Evolutionary conservation across 192 early-diverging fungal genomes (phyloP), one percentile per base, ranked within the genome.

Genomic region (Backusella westeae): DNA sequence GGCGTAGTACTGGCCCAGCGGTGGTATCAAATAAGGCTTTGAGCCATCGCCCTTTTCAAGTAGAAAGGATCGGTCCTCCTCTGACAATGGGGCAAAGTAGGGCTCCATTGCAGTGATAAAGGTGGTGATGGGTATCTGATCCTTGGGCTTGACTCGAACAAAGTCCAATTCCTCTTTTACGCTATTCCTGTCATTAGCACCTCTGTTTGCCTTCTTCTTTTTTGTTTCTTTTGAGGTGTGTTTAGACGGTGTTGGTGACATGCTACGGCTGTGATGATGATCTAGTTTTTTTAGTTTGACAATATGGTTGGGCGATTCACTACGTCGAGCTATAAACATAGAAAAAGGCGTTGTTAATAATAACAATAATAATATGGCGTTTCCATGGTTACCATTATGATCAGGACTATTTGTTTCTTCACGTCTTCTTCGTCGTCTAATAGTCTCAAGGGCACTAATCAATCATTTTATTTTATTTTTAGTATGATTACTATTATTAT

Each of bases 41-140:
- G 88, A 38, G 32, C 74, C 63, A 59, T 81, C 66, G 69, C 74
- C 76, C 67, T 86, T 82, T 34, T 85, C 71, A 74, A 94, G 88
- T 71, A 99, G 78, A 63, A 92, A 91, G 17, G 79, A 75, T 10
- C 96, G 74, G 82, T 99, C 97, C 10, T 96, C 93, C 53, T 97
- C 95, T 32, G 86, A 90, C 53, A 98, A 86, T 34, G 84, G 86
- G 14, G 95, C 84, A 75, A 95, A 96, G 74, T 93, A 98, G 67
- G 95, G 94, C 23, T 98, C 97, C 59, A 93, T 82, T 14, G 92
- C 94, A 14, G 87, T 73, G 91, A 91, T 96, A 77, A 95, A 99
- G 17, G 89, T 89, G n/a, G 88, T 84, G 44, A 96, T 92, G 21
- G 94, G 93, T 14, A 96, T 91, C 89, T 98, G 83, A 87, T 89